phyloP scores from a whole-genome alignment of 768 basidiomycete species.

The Lactifluus rugatus region DNA sequence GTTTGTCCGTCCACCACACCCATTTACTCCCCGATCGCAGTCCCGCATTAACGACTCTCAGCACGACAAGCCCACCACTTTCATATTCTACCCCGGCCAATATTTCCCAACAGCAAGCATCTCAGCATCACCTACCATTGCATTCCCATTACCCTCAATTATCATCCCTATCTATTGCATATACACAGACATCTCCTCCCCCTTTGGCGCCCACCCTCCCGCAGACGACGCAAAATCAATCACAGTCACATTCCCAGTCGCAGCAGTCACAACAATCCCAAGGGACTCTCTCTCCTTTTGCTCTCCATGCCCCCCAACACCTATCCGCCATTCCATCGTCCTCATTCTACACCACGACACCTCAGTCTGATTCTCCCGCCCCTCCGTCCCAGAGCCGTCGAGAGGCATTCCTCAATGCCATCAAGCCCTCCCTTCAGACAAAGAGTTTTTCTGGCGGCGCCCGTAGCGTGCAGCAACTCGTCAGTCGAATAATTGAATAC shows the following conservation, averaged over 20 bases:
- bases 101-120: constrained; percentile 36
- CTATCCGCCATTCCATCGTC: constrained; percentile 25
- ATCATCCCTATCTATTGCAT: constrained; percentile 27
- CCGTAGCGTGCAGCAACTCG: constrained; percentile 54
- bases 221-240: constrained; percentile 14
- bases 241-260: constrained; percentile 25
- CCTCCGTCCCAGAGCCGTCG: constrained; percentile 38
- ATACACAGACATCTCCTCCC: constrained; percentile 13
- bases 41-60: constrained; percentile 24
- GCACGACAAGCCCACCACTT: constrained; percentile 16
- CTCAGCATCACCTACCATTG: constrained; percentile 31
- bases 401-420: constrained; percentile 39
- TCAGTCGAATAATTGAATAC: constrained; percentile 47
- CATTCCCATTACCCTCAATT: constrained; percentile 31
- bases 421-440: constrained; percentile 50
- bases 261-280: constrained; percentile 20
- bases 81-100: constrained; percentile 22
- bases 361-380: constrained; percentile 29
- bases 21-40: constrained; percentile 20
- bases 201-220: constrained; percentile 13
- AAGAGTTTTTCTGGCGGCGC: constrained; percentile 55
- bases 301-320: constrained; percentile 48
- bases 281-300: constrained; percentile 59
- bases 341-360: constrained; percentile 30
- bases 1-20: not conserved